A percentile compares a stretch with the other conserved stretches of the same genome.
Evolutionary conservation across 1,139 yeast species (phyloP).

Genomic region (Pichia sp.): DNA sequence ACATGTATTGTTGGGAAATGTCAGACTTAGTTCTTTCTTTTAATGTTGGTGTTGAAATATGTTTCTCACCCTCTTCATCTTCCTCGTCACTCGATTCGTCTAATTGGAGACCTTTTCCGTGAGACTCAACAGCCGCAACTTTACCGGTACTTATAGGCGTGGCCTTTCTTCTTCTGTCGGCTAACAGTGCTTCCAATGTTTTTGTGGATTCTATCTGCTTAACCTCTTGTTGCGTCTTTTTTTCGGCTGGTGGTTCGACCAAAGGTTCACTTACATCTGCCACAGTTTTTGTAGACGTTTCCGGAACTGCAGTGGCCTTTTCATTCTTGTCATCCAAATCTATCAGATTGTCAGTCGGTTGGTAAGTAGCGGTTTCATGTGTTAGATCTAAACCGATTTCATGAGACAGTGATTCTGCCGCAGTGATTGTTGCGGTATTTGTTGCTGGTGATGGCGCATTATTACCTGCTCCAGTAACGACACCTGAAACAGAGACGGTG

Average conservation of each 20-base stretch:
- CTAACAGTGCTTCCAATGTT: slow-evolving; percentile 10
- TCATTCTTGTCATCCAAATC: too few species aligned
- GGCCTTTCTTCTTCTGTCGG: neutral
- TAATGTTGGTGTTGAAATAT: too few species aligned
- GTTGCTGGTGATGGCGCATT: neutral
- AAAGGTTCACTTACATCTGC: too few species aligned
- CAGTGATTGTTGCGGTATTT: neutral
- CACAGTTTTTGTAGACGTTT: slow-evolving; percentile 6
- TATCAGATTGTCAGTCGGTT: too few species aligned
- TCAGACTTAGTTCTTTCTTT: slow-evolving; percentile 1
- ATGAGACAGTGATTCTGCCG: too few species aligned
- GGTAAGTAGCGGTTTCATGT: too few species aligned
- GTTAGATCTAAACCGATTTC: too few species aligned
- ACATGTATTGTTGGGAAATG: neutral
- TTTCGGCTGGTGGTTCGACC: too few species aligned
- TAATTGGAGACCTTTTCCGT: slow-evolving; percentile 25
- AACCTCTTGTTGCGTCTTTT: too few species aligned
- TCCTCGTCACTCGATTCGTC: slow-evolving; percentile 17
- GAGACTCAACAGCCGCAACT: slow-evolving; percentile 11
- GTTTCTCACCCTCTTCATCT: neutral
- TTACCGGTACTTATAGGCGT: slow-evolving; percentile 13
- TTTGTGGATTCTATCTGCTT: neutral
- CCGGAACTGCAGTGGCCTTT: too few species aligned
- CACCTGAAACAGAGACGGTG: slow-evolving; percentile 16
- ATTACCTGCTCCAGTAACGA: slow-evolving; percentile 1